phyloP scores from a whole-genome alignment of 169 alveolate species.

The Cytauxzoon felis region DNA sequence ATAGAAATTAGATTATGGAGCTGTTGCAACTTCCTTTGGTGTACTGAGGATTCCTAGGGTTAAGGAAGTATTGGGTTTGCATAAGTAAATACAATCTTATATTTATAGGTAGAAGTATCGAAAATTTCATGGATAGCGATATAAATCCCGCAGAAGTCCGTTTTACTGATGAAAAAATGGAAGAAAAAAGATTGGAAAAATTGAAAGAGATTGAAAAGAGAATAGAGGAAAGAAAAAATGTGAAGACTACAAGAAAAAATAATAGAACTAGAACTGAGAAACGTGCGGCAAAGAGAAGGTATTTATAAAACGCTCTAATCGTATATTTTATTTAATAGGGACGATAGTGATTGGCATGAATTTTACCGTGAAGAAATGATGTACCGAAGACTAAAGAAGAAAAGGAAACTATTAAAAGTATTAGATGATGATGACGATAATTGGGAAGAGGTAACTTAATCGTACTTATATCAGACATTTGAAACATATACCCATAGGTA shows the following conservation, averaged over 20 bases:
- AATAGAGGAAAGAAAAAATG: neutral
- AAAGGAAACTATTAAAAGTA: too few relatives aligned
- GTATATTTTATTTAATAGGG: too few relatives aligned
- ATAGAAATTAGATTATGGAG: constrained; percentile 53
- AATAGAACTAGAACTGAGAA: constrained; percentile 70
- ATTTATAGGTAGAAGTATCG: constrained; percentile 15
- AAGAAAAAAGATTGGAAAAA: constrained; percentile 18
- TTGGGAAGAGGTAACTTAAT: neutral
- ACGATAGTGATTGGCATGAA: constrained; percentile 55
- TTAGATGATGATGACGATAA: neutral
- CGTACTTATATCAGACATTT: too few relatives aligned
- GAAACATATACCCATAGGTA: too few relatives aligned
- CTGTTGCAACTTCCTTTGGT: constrained; percentile 82
- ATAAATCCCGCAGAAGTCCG: constrained; percentile 30
- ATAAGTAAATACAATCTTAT: neutral
- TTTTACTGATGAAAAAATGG: constrained; percentile 31
- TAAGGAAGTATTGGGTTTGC: constrained; percentile 84
- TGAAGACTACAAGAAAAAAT: neutral
- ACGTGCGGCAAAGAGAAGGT: constrained; percentile 62
- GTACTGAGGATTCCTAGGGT: constrained; percentile 89
- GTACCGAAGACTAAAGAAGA: constrained; percentile 80
- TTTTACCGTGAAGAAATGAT: constrained; percentile 68
- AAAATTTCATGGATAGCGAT: constrained; percentile 24
- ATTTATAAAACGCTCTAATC: neutral
- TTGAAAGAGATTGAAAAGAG: neutral